phyloP scores from a whole-genome alignment of 495 filamentous ascomycete species.

The Chaetomium cochliodes region DNA sequence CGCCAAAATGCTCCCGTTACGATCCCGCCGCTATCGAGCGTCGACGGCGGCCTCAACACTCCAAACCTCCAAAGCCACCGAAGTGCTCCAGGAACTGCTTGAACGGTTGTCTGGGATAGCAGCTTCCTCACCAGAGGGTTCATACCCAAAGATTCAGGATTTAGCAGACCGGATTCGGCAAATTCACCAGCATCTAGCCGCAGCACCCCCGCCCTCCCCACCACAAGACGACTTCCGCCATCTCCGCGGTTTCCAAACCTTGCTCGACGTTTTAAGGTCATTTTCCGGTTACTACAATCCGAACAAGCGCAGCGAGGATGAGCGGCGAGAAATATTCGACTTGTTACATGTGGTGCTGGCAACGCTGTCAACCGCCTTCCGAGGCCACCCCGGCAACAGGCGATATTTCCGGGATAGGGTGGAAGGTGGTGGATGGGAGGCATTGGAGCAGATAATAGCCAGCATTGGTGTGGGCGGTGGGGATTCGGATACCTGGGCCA shows the following conservation, averaged over 20 bases:
- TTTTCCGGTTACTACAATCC: slow-evolving; percentile 72
- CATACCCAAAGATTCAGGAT: slow-evolving; percentile 44
- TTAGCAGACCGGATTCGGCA: slow-evolving; percentile 44
- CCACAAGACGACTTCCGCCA: slow-evolving; percentile 80
- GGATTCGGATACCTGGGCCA: slow-evolving; percentile 58
- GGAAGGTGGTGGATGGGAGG: slow-evolving; percentile 71
- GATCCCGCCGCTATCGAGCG: slow-evolving; percentile 57
- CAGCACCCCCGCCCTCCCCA: slow-evolving; percentile 42
- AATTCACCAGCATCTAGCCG: slow-evolving; percentile 50
- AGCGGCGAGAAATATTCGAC: slow-evolving; percentile 62
- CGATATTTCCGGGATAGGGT: slow-evolving; percentile 77
- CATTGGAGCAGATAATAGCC: slow-evolving; percentile 67
- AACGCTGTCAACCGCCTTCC: slow-evolving; percentile 72
- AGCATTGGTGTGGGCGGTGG: slow-evolving; percentile 58
- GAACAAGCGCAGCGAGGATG: slow-evolving; percentile 54
- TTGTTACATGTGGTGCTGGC: slow-evolving; percentile 68
- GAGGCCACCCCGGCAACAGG: slow-evolving; percentile 79
- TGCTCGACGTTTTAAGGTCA: slow-evolving; percentile 65
- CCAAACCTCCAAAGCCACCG: slow-evolving; percentile 55
- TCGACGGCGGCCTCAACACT: slow-evolving; percentile 60
- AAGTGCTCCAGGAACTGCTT: slow-evolving; percentile 60
- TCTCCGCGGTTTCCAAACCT: slow-evolving; percentile 71
- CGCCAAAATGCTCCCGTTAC: slow-evolving; percentile 43
- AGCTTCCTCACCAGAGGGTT: slow-evolving; percentile 24
- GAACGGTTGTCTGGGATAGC: slow-evolving; percentile 47